Evolutionary conservation across 1,284 basidiomycete genomes (phyloP), one percentile per base, ranked within the genome.

Genomic region (Cryptococcus hybrid): DNA sequence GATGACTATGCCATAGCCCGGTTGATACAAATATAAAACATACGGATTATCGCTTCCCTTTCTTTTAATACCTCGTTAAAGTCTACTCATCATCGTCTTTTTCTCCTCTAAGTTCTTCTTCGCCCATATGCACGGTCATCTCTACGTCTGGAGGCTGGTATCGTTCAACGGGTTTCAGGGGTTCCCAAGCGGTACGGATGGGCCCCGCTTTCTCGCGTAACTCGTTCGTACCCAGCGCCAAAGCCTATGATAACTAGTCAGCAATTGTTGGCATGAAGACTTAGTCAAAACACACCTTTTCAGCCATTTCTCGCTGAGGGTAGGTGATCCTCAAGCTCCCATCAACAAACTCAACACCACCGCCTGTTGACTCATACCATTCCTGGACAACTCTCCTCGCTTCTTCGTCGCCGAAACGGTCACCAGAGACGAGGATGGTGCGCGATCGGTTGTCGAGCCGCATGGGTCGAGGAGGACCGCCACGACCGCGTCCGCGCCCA

Each of bases 401-500:
- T 30, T 80, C 79, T 37, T 78, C 79, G 1, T 64, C 69, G 2
- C 61, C 46, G 1, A 79, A 68, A 0, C 84, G 84, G 11, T 78
- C 75, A 42, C 86, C 89, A 64, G 89, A 86, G 42, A 96, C 80
- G 46, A 88, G 77, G 36, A 97, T 78, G 70, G 85, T 87, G 77
- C 87, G 90, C 4, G 93, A 89, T 15, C 93, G 85, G 68, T 95
- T 93, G 77, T 97, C 93, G 30, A 97, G 84, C 86, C 95, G 89
- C 5, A 37, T n/a, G 65, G 72, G 73, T 35, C 69, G 65, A 46
- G 84, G 81, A 9, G 76, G 60, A 35, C 65, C 62, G 49, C 88
- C 87, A 65, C 69, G 54, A 7, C 84, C 88, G n/a, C 90, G 84
- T 1, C 86, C 63, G 36, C 66, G 64, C 11, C 87, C 83, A 61